Base-by-base conservation (phyloP, 23 red algal genomes). In the Gracilariopsis chorda region DNA sequence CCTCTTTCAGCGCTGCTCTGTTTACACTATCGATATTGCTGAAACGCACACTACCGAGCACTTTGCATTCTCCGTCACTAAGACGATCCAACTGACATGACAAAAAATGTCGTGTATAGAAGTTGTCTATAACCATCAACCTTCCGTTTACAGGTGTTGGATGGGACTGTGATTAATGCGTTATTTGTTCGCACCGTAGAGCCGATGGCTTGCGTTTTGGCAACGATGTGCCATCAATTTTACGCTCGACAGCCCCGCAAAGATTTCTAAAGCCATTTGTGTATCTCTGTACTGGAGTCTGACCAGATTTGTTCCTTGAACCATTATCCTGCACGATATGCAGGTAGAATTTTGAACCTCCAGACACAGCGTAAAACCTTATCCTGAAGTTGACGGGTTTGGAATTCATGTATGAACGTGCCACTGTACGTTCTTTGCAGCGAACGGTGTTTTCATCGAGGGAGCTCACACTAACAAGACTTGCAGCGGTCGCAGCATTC, bases 71-170 rank as follows among this genome's bases (percentile, higher is more conserved):
- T 5, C 70, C 70, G 39, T 47, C 70, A 20, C 35, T 77, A 7
- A 77, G 3, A 3, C 14, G 28, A 47, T 47, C 2, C 3, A 77
- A 12, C 20, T 77, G 70, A 3, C 3, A 4, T 5, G 70, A 32
- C 3, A 77, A 29, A 3, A 29, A 3, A 77, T 43, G 70, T 2
- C 70, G 3, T 25, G 70, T 77, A 20, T 77, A 77, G 23, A 77
- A 77, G 20, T 77, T 77, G 20, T 77, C 70, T 39, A 51, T 77
- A 21, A 47, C 70, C 25, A 77, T 47, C 32, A 77, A 20, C 39
- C 70, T 10, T 10, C 36, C 70, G 25, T 74, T 42, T 7, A 6
- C 23, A 21, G 68, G 68, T 37, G 68, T 74, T 7, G 68, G n/a
- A 23, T 74, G 68, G 29, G 40, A n/a, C 42, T 74, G 29, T 48